Evolutionary conservation across 2,329 filamentous ascomycete species (phyloP).

Genomic region (Cladosporium sphaerospermum): DNA sequence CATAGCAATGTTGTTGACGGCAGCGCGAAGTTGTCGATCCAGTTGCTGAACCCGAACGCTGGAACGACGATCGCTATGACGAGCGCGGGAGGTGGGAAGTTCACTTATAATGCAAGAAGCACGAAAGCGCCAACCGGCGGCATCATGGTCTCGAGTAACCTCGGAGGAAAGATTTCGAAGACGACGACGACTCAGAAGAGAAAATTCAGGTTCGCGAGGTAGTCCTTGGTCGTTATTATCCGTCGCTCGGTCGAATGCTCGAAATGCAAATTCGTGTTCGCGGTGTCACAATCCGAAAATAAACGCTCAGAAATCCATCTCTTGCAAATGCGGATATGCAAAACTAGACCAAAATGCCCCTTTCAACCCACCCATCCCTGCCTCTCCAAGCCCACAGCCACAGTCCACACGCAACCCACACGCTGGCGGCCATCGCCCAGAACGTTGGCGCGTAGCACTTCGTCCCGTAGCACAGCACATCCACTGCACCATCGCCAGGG

Average conservation of each 20-base stretch:
- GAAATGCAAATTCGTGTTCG: too few relatives aligned
- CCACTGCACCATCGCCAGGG: slow-evolving; percentile 34
- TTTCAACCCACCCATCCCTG: slow-evolving; percentile 64
- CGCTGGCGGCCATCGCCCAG: slow-evolving; percentile 77
- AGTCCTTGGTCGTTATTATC: too few relatives aligned
- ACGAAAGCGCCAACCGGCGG: slow-evolving; percentile 24
- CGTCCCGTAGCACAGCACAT: slow-evolving; percentile 70
- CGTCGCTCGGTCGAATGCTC: too few relatives aligned
- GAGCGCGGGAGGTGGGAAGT: slow-evolving; percentile 24
- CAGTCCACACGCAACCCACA: slow-evolving; percentile 68
- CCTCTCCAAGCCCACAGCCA: slow-evolving; percentile 80
- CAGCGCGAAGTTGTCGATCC: slow-evolving; percentile 26
- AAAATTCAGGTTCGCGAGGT: too few relatives aligned
- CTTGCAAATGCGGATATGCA: not conserved
- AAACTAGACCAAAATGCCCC: slow-evolving; percentile 61
- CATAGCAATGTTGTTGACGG: slow-evolving; percentile 32
- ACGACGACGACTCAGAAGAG: not conserved
- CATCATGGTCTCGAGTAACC: slow-evolving; percentile 17
- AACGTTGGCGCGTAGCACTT: slow-evolving; percentile 76
- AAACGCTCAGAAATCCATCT: too few relatives aligned
- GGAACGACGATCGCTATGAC: slow-evolving; percentile 21
- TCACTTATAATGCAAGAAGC: slow-evolving; percentile 23
- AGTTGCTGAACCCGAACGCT: slow-evolving; percentile 22
- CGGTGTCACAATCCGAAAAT: too few relatives aligned
- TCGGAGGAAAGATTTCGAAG: not conserved